Base-by-base conservation (phyloP, 2,329 filamentous ascomycete genomes). In the Phoma sp. region DNA sequence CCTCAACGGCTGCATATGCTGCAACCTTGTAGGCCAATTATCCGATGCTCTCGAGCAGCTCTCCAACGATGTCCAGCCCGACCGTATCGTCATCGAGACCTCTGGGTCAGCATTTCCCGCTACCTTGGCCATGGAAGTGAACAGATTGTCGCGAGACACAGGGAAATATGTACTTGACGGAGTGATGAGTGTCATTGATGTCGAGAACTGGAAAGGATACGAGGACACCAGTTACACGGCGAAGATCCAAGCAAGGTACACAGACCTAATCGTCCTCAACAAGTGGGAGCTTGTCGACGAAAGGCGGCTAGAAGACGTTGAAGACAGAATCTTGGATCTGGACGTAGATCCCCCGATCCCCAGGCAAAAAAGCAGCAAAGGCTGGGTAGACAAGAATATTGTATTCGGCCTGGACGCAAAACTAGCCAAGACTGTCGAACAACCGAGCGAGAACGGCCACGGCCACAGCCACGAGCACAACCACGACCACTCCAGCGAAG, bases 1-100 rank as follows among this genome's bases (percentile, higher is more conserved):
- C 1, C 88, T 99, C 49, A 96, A 96, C 74, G 95, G 94, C 63
- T 98, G 95, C 79, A 98, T 99, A 77, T 99, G 95, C 84, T 99
- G 95, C 81, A 98, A 98, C 74, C 88, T 98, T 24, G 94, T 99
- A 57, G 95, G 95, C 15, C 91, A 96, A 75, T 86, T 99, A 7
- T 85, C 86, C 56, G 87, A 89, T 43, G 93, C 94, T 1, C 86
- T 99, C 17, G 78, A 84, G 38, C 88, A 95, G 70, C 86, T 99
- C 36, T 84, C 85, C 45, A 75, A 79, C 24, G 78, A 83, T 33
- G 78, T 83, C 40, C 53, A 62, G 0, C 94, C 92, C 0, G 90
- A 97, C 72, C 85, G 95, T 51, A 95, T 99, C 75, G 86, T 99
- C 47, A 88, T 99, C 73, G 95, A 99, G 82, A 99, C 95, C 2